These are phyloP conservation scores for Claviceps pazoutovae DNA, from an alignment of 2,329 filamentous ascomycete genomes.

Conservation along the genomic window DNA sequence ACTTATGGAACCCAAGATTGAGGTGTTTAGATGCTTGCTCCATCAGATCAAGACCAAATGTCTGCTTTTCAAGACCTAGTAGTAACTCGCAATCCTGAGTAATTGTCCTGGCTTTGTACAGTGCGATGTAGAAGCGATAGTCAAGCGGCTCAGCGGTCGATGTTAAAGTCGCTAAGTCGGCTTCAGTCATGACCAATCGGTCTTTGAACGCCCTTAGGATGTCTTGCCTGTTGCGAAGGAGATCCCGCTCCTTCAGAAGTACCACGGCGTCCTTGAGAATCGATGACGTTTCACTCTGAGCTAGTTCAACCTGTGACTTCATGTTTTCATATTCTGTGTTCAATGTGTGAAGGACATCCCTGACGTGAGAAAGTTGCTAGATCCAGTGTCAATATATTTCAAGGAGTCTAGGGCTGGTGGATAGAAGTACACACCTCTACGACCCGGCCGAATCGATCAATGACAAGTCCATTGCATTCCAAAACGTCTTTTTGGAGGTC, in stretches of 20 bases:
- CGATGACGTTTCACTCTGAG: conserved; percentile 58
- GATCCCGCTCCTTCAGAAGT: conserved; percentile 57
- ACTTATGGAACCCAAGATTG: conserved; percentile 83
- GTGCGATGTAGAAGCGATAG: conserved; percentile 65
- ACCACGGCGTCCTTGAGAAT: conserved; percentile 64
- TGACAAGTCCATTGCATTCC: conserved; percentile 77
- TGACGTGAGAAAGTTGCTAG: conserved; percentile 78
- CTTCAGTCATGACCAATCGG: conserved; percentile 75
- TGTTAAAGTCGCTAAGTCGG: conserved; percentile 63
- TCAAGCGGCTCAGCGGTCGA: conserved; percentile 71
- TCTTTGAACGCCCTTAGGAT: conserved; percentile 63
- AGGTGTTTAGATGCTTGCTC: conserved; percentile 78
- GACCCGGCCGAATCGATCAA: conserved; percentile 77
- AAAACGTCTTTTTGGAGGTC: conserved; percentile 88
- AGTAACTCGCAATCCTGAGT: conserved; percentile 79
- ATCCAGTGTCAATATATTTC: conserved; percentile 14
- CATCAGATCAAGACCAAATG: conserved; percentile 77
- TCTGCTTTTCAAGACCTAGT: conserved; percentile 80
- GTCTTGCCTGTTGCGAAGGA: conserved; percentile 67
- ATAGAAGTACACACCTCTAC: conserved; percentile 50
- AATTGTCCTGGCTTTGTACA: conserved; percentile 73
- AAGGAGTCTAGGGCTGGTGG: not conserved
- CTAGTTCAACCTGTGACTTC: conserved; percentile 60
- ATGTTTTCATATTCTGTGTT: conserved; percentile 73
- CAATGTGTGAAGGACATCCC: conserved; percentile 59